Base-by-base conservation (phyloP, 495 filamentous ascomycete genomes). In the Penicillium flavigenum region DNA sequence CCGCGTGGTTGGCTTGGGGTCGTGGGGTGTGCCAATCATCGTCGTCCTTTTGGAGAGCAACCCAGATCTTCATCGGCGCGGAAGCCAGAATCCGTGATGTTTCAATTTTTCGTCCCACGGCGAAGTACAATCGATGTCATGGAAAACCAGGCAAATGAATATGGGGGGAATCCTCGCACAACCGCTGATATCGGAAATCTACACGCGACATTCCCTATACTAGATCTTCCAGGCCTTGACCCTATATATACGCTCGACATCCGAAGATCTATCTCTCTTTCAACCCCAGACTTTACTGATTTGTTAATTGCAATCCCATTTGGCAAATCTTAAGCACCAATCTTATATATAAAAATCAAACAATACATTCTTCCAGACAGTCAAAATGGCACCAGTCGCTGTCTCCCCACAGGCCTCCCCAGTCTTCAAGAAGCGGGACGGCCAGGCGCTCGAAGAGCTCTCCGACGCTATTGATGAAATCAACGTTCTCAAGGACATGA, bases 391-490 rank as follows among this genome's bases (percentile, higher is more conserved):
- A 61, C 68, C 70, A 16, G 63, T 69, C 58, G 68, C 72, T 56
- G 52, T 70, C 22, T 54, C 58, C 45, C 42, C 54, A 26, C 68
- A 67, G 17, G 59, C 56, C 34, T 61, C 57, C 43, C 64, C 64
- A 36, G 57, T 61, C 51, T 64, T 70, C 56, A 69, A 71, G 61
- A 72, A 69, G 51, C 79, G 83, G 27, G 81, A 88, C 64, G 89
- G 89, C 24, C 80, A 83, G 7, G 83, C 82, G n/a, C 83, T 96
- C n/a, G 90, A 94, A 67, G 81, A 81, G 29, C 82, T 85, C 32
- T 93, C 90, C 3, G 90, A 94, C 72, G 79, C 82, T 67, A 86
- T 96, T 65, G 89, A 96, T 75, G 76, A 79, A 2, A 84, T 94
- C 76, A 95, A 96, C 76, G 76, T 90, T 38, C 76, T 93, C 60